Evolutionary conservation across 805 yeast genomes (phyloP).

Genomic region (Suhomyces sp.): DNA sequence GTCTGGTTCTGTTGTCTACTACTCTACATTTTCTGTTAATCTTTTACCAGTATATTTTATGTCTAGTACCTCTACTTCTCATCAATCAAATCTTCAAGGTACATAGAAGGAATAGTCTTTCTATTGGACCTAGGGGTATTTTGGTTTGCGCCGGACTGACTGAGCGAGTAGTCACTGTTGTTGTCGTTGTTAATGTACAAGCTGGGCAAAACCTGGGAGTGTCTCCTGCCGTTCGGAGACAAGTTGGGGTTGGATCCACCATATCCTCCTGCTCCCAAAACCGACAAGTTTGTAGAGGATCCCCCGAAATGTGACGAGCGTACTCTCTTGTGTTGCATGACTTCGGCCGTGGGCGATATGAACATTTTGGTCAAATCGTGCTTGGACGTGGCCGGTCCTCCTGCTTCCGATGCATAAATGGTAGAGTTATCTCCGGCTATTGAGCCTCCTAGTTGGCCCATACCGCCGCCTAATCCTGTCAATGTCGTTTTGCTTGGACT

Average conservation of each 20-base stretch:
- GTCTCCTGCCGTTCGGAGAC: constrained; percentile 25
- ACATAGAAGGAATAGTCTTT: constrained; percentile 46
- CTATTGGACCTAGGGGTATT: constrained; percentile 19
- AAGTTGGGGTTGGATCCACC: constrained; percentile 18
- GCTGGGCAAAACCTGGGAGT: constrained; percentile 32
- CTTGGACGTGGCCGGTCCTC: constrained; percentile 28
- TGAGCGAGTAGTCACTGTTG: constrained; percentile 30
- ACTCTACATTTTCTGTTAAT: neutral
- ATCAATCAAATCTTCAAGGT: constrained; percentile 50
- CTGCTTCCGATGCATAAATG: constrained; percentile 28
- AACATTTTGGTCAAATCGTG: constrained; percentile 52
- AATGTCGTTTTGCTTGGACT: constrained; percentile 20
- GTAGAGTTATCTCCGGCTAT: constrained; percentile 33
- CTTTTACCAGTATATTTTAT: neutral
- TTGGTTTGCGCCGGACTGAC: neutral
- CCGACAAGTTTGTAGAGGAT: constrained; percentile 12
- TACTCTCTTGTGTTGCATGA: constrained; percentile 47
- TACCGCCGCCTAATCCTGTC: constrained; percentile 15
- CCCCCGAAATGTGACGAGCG: constrained; percentile 21
- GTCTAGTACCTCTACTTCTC: constrained; percentile 7
- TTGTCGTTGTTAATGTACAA: constrained; percentile 38
- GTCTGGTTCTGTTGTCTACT: too few species aligned
- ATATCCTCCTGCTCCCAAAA: constrained; percentile 14
- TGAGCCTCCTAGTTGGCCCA: constrained; percentile 12
- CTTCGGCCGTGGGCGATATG: constrained; percentile 79